These are phyloP conservation scores for Fonsecaea nubica DNA, from an alignment of 2,329 filamentous ascomycete genomes.

Conservation along the genomic window DNA sequence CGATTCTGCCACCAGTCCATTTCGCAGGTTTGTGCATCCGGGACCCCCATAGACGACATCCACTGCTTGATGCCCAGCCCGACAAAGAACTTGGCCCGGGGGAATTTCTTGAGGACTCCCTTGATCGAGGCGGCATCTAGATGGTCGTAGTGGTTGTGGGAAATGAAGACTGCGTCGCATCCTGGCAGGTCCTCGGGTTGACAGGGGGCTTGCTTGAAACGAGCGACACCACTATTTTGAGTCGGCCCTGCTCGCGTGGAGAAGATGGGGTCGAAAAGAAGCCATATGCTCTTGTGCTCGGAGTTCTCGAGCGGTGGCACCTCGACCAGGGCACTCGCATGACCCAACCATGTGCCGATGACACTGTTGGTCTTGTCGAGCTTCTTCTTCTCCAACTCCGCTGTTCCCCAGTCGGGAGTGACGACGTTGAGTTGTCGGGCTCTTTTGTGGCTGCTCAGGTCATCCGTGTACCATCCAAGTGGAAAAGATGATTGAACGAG, in stretches of 20 bases:
- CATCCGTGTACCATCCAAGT: conserved; percentile 22
- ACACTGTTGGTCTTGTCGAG: conserved; percentile 16
- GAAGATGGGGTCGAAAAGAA: conserved; percentile 34
- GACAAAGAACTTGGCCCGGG: conserved; percentile 54
- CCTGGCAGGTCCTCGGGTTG: conserved; percentile 30
- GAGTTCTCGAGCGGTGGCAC: conserved; percentile 15
- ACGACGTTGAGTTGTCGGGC: conserved; percentile 28
- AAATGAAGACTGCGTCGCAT: conserved; percentile 58
- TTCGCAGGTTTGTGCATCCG: conserved; percentile 51
- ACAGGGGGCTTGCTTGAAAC: conserved; percentile 28
- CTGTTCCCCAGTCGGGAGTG: conserved; percentile 27
- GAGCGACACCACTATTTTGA: conserved; percentile 21
- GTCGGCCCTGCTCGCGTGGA: conserved; percentile 29
- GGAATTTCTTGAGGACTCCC: conserved; percentile 44
- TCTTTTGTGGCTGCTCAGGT: conserved; percentile 19
- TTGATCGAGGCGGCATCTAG: conserved; percentile 56
- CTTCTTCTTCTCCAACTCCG: conserved; percentile 11
- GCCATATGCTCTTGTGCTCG: conserved; percentile 18
- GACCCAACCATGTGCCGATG: conserved; percentile 31
- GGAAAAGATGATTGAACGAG: conserved; percentile 24
- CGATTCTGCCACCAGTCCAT: conserved; percentile 57
- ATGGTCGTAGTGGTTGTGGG: conserved; percentile 65
- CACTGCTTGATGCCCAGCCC: conserved; percentile 45
- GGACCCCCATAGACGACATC: conserved; percentile 43
- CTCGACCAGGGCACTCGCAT: conserved; percentile 32